A percentile compares a stretch with the other conserved stretches of the same genome.
phyloP scores from a whole-genome alignment of 2,329 filamentous ascomycete genomes.

The Monosporascus sp. region DNA sequence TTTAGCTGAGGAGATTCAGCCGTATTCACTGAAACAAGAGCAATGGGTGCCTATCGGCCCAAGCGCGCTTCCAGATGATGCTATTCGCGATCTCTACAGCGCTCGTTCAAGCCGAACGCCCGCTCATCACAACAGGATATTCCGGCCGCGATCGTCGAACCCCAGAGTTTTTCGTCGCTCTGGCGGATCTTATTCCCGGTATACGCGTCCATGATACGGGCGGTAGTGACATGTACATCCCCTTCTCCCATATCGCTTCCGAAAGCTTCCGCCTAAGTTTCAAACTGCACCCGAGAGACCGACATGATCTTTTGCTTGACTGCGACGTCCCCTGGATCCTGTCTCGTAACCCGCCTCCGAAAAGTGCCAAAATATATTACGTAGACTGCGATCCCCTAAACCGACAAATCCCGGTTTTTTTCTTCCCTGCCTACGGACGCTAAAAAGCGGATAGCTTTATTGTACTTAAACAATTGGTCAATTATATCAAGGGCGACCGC shows the following conservation, averaged over 20 bases:
- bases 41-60: conserved; percentile 20
- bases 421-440: conserved; percentile 45
- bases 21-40: conserved; percentile 15
- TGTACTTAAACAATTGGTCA: conserved; percentile 27
- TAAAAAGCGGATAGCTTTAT: conserved; percentile 46
- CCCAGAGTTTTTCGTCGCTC: conserved; percentile 35
- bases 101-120: conserved; percentile 39
- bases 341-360: conserved; percentile 53
- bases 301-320: conserved; percentile 62
- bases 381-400: conserved; percentile 64
- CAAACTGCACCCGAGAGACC: conserved; percentile 54
- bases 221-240: conserved; percentile 43
- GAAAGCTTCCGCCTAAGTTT: conserved; percentile 51
- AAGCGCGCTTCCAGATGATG: conserved; percentile 27
- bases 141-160: conserved; percentile 38
- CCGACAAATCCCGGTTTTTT: conserved; percentile 53
- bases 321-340: conserved; percentile 68
- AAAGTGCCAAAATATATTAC: conserved; percentile 54
- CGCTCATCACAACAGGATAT: conserved; percentile 45
- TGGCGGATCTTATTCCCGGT: conserved; percentile 41
- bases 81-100: conserved; percentile 35
- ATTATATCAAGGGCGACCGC: conserved; percentile 13
- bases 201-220: conserved; percentile 46
- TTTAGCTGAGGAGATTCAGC: conserved; percentile 56
- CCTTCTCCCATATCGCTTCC: conserved; percentile 28